Percentiles rank a stretch among this genome's conserved stretches.
Conservation (phyloP, 2,329 filamentous ascomycete genomes). For the Cladophialophora psammophila region DNA sequence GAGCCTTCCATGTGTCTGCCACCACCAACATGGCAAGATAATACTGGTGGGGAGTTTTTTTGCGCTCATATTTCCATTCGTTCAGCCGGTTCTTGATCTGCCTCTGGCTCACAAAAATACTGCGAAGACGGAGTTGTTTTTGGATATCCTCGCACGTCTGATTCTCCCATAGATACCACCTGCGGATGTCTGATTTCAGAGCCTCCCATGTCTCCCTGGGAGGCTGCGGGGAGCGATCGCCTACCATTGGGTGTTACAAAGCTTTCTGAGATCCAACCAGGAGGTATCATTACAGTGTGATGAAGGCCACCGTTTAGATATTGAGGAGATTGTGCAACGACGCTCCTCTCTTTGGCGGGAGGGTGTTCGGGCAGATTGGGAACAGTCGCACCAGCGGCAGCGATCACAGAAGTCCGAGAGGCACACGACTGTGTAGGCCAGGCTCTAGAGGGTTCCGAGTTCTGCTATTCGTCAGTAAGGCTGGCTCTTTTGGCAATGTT, state of each 20-base stretch:
- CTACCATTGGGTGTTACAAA: constrained; percentile 18
- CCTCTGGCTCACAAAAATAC: constrained; percentile 28
- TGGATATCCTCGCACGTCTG: constrained; percentile 24
- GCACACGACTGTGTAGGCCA: constrained; percentile 1
- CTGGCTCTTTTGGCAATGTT: not conserved
- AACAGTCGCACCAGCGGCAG: constrained; percentile 1
- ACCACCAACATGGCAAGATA: constrained; percentile 35
- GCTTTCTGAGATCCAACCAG: not conserved
- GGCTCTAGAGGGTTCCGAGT: not conserved
- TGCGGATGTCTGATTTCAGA: constrained; percentile 22
- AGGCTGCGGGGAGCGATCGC: constrained; percentile 18
- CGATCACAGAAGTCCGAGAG: not conserved
- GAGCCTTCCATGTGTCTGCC: constrained; percentile 8
- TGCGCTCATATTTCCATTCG: constrained; percentile 35
- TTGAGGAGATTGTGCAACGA: constrained; percentile 8
- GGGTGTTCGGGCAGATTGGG: not conserved
- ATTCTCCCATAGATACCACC: constrained; percentile 33
- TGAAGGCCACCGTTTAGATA: not conserved
- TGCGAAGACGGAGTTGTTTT: constrained; percentile 21
- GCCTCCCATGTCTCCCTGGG: constrained; percentile 34
- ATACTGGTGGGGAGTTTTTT: constrained; percentile 30
- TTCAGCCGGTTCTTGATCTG: constrained; percentile 36
- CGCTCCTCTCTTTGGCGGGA: not conserved
- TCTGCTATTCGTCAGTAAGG: constrained; percentile 10
- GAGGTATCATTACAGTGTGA: not conserved